Percentiles rank a stretch among this genome's conserved stretches.
Evolutionary conservation across 2,329 filamentous ascomycete genomes (phyloP).

Genomic region (Cercospora nicotianae): DNA sequence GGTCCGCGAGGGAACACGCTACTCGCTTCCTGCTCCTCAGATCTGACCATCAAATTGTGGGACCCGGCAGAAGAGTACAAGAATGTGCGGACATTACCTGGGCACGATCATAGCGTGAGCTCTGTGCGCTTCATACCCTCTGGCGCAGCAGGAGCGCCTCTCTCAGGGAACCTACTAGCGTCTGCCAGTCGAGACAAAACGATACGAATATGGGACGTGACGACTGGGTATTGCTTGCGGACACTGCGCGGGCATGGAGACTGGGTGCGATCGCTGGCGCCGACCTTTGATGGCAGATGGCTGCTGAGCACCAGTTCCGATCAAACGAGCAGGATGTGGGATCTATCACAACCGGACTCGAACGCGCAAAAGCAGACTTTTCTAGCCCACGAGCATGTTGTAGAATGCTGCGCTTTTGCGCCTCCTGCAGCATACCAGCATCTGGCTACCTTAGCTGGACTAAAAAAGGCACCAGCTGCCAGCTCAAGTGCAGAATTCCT

Average conservation of each 20-base stretch:
- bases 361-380: conserved; percentile 65
- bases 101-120: conserved; percentile 90
- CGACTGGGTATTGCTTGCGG: conserved; percentile 87
- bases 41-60: conserved; percentile 93
- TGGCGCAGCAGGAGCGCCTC: conserved; percentile 72
- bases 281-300: conserved; percentile 79
- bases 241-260: conserved; percentile 83
- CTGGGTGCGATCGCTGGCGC: conserved; percentile 87
- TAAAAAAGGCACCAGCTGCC: conserved; percentile 76
- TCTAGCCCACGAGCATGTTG: conserved; percentile 79
- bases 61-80: conserved; percentile 91
- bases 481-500: conserved; percentile 81
- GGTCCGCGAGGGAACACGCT: conserved; percentile 77
- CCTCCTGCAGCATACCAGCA: conserved; percentile 76
- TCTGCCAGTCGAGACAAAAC: conserved; percentile 84
- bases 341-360: conserved; percentile 71
- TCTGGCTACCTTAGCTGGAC: conserved; percentile 72
- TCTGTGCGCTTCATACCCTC: conserved; percentile 85
- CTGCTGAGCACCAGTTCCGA: conserved; percentile 82
- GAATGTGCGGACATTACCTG: conserved; percentile 85
- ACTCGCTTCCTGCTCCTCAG: conserved; percentile 80
- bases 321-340: conserved; percentile 80
- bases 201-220: conserved; percentile 87
- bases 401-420: conserved; percentile 85
- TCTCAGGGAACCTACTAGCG: conserved; percentile 81